Evolutionary conservation across 1,284 basidiomycete genomes (phyloP).

Genomic region (Leccinum pachyderme): DNA sequence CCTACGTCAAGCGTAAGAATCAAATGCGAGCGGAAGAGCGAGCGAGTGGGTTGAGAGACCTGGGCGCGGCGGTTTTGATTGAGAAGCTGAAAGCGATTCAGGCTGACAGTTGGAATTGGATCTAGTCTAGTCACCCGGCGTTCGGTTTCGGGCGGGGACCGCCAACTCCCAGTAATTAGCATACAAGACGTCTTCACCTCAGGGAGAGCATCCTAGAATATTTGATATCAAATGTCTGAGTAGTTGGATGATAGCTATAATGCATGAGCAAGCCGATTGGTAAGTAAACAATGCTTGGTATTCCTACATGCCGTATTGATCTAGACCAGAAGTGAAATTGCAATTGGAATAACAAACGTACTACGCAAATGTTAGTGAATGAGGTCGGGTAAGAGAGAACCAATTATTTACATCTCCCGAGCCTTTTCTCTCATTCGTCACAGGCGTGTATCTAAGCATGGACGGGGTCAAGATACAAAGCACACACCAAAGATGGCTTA

Average conservation of each 20-base stretch:
- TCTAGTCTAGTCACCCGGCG: background rate
- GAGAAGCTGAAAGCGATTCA: background rate
- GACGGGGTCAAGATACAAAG: background rate
- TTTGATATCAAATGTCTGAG: background rate
- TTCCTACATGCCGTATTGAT: background rate
- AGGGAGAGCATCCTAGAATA: background rate
- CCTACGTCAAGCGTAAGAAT: conserved; percentile 7
- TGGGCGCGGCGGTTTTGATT: background rate
- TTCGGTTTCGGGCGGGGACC: conserved; percentile 7
- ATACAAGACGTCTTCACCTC: background rate
- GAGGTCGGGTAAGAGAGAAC: background rate
- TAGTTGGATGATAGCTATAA: background rate
- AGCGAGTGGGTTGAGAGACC: background rate
- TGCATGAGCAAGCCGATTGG: background rate
- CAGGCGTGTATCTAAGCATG: conserved; percentile 26
- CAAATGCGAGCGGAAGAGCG: conserved; percentile 8
- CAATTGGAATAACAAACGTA: background rate
- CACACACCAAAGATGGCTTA: conserved; percentile 31
- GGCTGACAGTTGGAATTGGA: conserved; percentile 7
- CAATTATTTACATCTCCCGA: background rate
- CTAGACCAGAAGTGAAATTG: background rate
- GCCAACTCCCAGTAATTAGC: background rate
- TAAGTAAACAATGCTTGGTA: background rate
- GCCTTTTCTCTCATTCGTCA: conserved; percentile 15
- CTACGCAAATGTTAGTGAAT: background rate